A percentile compares a stretch with the other conserved stretches of the same genome.
These are phyloP conservation scores for Myxozyma geophila DNA, from an alignment of 805 yeast genomes.

Conservation along the genomic window DNA sequence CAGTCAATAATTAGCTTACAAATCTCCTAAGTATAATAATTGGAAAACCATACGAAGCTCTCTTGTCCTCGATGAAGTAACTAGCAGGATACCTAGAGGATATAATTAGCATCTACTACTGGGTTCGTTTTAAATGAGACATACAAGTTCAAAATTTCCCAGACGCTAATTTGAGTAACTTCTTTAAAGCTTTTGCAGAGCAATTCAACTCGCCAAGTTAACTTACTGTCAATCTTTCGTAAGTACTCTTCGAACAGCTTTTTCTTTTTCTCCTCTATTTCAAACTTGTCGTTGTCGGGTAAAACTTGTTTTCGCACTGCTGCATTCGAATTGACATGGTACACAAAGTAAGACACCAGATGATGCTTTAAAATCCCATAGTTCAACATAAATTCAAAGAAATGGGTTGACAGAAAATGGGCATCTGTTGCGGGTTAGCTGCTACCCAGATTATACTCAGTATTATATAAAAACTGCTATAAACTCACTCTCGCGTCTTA, in stretches of 20 bases:
- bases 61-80: slow-evolving; percentile 21
- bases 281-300: slow-evolving; percentile 25
- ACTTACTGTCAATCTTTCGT: slow-evolving; percentile 16
- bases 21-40: background rate
- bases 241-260: slow-evolving; percentile 23
- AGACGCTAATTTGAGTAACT: slow-evolving; percentile 23
- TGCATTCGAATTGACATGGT: slow-evolving; percentile 7
- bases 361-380: slow-evolving; percentile 21
- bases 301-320: slow-evolving; percentile 6
- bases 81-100: slow-evolving; percentile 21
- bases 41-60: slow-evolving; percentile 19
- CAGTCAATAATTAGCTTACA: background rate
- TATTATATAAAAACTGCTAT: background rate
- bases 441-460: background rate
- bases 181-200: slow-evolving; percentile 25
- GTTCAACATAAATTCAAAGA: slow-evolving; percentile 19
- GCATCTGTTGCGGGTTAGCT: slow-evolving; percentile 13
- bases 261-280: slow-evolving; percentile 27
- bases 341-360: slow-evolving; percentile 19
- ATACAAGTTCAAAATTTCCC: slow-evolving; percentile 28
- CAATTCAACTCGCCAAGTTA: slow-evolving; percentile 15
- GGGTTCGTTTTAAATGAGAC: too few relatives aligned
- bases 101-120: too few relatives aligned
- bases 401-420: slow-evolving; percentile 20
- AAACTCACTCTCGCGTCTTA: slow-evolving; percentile 26